These are phyloP conservation scores for Remersonia thermophila DNA, from an alignment of 2,329 filamentous ascomycete species.

Conservation along the genomic window DNA sequence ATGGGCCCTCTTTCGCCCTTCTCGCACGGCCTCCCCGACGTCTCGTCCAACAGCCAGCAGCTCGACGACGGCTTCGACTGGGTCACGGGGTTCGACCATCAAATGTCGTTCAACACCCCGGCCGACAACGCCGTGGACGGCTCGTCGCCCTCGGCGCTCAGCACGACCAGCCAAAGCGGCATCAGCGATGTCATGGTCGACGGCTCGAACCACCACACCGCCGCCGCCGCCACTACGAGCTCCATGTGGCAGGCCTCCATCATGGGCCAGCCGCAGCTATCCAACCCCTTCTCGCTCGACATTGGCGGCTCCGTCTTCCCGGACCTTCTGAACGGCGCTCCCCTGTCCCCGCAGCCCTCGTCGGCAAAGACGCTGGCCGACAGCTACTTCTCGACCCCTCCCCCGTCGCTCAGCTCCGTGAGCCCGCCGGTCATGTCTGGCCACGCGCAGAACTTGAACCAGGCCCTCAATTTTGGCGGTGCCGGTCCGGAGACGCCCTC, in stretches of 20 bases:
- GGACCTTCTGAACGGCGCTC: constrained; percentile 59
- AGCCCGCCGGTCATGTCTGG: constrained; percentile 61
- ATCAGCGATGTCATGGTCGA: constrained; percentile 89
- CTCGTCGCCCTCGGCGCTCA: constrained; percentile 91
- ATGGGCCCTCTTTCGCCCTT: constrained; percentile 52
- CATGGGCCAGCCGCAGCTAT: constrained; percentile 55
- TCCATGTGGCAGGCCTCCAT: constrained; percentile 60
- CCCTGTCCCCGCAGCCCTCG: constrained; percentile 65
- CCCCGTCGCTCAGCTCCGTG: constrained; percentile 59
- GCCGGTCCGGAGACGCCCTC: constrained; percentile 59
- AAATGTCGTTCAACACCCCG: constrained; percentile 51
- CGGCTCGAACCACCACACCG: constrained; percentile 56
- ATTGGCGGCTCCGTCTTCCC: constrained; percentile 62
- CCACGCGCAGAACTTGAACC: constrained; percentile 45
- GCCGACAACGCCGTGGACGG: constrained; percentile 79
- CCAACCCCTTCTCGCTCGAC: constrained; percentile 62
- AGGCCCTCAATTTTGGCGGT: constrained; percentile 50
- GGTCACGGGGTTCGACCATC: constrained; percentile 66
- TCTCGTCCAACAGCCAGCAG: constrained; percentile 42
- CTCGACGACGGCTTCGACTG: constrained; percentile 73
- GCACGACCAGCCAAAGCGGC: constrained; percentile 82
- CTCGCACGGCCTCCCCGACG: constrained; percentile 40
- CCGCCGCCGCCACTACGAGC: constrained; percentile 30
- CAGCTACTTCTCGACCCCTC: constrained; percentile 67
- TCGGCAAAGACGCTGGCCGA: constrained; percentile 60